Evolutionary conservation across 192 early-diverging fungal genomes (phyloP), one percentile per base, ranked within the genome.

Genomic region (Gryganskiella cystojenkinii): DNA sequence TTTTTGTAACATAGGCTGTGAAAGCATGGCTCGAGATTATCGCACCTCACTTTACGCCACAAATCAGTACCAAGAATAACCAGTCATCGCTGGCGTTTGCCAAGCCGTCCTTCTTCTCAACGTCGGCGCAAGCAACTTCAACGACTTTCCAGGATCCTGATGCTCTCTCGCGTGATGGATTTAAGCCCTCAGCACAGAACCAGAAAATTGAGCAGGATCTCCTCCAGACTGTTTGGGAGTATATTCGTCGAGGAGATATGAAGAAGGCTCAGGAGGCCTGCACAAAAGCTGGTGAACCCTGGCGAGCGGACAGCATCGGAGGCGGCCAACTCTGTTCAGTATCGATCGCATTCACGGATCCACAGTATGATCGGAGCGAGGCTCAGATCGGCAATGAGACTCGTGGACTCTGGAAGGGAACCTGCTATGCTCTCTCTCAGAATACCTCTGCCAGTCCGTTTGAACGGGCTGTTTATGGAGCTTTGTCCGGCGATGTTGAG

Each of bases 381-480:
- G 64, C 52, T 1, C 69, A 45, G 11, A 51, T 54, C 9, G 92
- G 92, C 3, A 92, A 88, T 69, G 71, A 79, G 60, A 92, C 92
- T 61, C 63, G 90, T 19, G 81, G 84, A 22, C 71, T 94, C 13
- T 93, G 91, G 92, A 90, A 88, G 60, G 82, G 79, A 17, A 82
- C 86, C 22, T 91, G 89, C 54, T 89, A 73, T 66, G 59, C 84
- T 25, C 80, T 87, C 8, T 86, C 92, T 5, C 66, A 71, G 14
- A 85, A 92, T 34, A 79, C 83, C 37, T 37, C 67, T 20, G 58
- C 66, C 14, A 88, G 92, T 69, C 47, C 64, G 1, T 93, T 92
- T 61, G 94, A 97, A 54, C 81, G 95, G 2, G 95, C 95, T 11
- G 70, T 92, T 5, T 95, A 95, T 65, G 91, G 91, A 37, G 89